Percentiles rank a stretch among this genome's conserved stretches.
Conservation (phyloP, 805 yeast species). For the Maudiozyma bulderi region DNA sequence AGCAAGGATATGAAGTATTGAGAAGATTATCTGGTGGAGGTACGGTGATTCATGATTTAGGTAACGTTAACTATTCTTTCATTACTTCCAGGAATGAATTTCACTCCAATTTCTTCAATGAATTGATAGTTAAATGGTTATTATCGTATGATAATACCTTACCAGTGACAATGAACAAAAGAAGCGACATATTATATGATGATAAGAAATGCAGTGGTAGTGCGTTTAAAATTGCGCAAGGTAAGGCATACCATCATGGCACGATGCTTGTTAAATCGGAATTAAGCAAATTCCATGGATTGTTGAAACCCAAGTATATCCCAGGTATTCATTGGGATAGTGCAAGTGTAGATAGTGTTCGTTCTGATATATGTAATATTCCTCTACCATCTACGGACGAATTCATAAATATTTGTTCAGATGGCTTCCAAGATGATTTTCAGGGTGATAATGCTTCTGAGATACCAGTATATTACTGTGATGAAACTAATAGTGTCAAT, state of each 20-base stretch:
- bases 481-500: slow-evolving; percentile 24
- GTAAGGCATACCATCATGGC: slow-evolving; percentile 88
- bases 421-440: slow-evolving; percentile 15
- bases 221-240: slow-evolving; percentile 76
- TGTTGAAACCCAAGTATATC: slow-evolving; percentile 42
- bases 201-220: slow-evolving; percentile 76
- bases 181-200: slow-evolving; percentile 69
- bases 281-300: slow-evolving; percentile 46
- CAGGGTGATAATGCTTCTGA: slow-evolving; percentile 16
- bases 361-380: slow-evolving; percentile 68
- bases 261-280: slow-evolving; percentile 77
- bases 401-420: slow-evolving; percentile 21
- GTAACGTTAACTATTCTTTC: slow-evolving; percentile 80
- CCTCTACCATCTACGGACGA: slow-evolving; percentile 33
- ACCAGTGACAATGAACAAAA: slow-evolving; percentile 44
- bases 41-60: slow-evolving; percentile 86
- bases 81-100: slow-evolving; percentile 63
- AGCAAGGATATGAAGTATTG: slow-evolving; percentile 51
- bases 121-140: slow-evolving; percentile 34
- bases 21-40: slow-evolving; percentile 93
- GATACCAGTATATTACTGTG: slow-evolving; percentile 22
- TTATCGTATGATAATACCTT: slow-evolving; percentile 5
- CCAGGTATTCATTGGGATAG: slow-evolving; percentile 37
- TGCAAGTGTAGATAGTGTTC: slow-evolving; percentile 64
- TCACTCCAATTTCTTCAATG: slow-evolving; percentile 45